These are phyloP conservation scores for Pichia manshurica DNA, from an alignment of 805 yeast genomes.

Conservation along the genomic window DNA sequence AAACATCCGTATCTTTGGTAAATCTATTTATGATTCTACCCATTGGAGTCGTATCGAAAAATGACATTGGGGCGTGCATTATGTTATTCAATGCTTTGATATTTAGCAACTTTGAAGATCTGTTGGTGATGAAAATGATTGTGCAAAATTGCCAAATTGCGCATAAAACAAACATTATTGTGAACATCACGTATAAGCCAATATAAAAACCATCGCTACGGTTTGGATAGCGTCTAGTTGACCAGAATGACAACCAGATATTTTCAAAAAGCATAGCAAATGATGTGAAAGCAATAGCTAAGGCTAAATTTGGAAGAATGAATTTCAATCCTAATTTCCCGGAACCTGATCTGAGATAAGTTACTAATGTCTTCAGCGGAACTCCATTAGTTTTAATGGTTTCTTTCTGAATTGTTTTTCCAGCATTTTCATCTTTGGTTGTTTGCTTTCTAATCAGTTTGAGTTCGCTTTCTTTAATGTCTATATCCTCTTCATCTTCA, in stretches of 20 bases:
- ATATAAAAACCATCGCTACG: conserved; percentile 52
- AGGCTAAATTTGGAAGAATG: conserved; percentile 19
- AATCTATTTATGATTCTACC: conserved; percentile 82
- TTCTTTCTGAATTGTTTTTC: conserved; percentile 29
- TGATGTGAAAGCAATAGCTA: conserved; percentile 32
- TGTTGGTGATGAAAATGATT: conserved; percentile 46
- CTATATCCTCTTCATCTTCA: conserved; percentile 27
- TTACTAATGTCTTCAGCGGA: conserved; percentile 39
- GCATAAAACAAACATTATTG: conserved; percentile 42
- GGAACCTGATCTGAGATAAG: conserved; percentile 51
- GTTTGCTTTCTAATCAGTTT: conserved; percentile 21
- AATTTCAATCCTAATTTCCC: conserved; percentile 38
- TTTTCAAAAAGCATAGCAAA: conserved; percentile 55
- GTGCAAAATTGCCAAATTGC: conserved; percentile 39
- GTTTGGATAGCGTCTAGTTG: conserved; percentile 42
- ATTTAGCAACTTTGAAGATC: conserved; percentile 53
- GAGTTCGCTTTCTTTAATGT: conserved; percentile 19
- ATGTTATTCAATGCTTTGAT: conserved; percentile 53
- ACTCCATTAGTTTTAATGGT: conserved; percentile 34
- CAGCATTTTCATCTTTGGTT: conserved; percentile 26
- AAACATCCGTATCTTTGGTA: conserved; percentile 78
- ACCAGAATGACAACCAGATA: conserved; percentile 84
- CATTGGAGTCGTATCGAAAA: conserved; percentile 80
- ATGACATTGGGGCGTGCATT: conserved; percentile 75
- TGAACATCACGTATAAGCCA: conserved; percentile 63